A percentile compares a stretch with the other conserved stretches of the same genome.
These are phyloP conservation scores for Stemphylium beticola DNA, from an alignment of 2,329 filamentous ascomycete genomes.

Conservation along the genomic window DNA sequence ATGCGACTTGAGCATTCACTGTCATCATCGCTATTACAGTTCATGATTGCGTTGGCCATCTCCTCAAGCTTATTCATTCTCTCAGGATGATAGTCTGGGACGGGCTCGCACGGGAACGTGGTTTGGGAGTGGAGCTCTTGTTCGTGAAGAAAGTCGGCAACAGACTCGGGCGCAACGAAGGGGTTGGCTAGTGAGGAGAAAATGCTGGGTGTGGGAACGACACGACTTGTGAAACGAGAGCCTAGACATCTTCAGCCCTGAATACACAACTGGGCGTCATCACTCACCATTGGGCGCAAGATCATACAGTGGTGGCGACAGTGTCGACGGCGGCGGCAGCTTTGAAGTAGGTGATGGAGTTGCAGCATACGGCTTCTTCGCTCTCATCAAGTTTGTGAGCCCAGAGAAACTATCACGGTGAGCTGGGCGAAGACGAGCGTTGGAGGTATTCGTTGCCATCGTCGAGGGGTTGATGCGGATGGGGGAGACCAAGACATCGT, in stretches of 20 bases:
- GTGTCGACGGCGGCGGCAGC: not conserved
- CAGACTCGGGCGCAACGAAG: conserved; percentile 4
- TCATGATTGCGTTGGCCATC: not conserved
- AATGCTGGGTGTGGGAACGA: not conserved
- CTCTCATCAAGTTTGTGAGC: conserved; percentile 25
- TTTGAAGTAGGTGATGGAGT: not conserved
- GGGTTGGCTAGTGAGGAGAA: conserved; percentile 12
- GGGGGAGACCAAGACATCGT: not conserved
- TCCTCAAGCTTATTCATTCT: conserved; percentile 7
- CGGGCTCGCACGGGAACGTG: not conserved
- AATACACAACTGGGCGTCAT: not conserved
- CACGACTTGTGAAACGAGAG: conserved; percentile 5
- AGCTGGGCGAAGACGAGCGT: not conserved
- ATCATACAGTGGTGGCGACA: not conserved
- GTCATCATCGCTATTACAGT: conserved; percentile 1
- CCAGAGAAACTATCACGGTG: conserved; percentile 26
- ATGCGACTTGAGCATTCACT: not conserved
- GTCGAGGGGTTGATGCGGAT: not conserved
- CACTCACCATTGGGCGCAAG: conserved; percentile 2
- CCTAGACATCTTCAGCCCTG: conserved; percentile 6
- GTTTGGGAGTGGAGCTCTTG: conserved; percentile 1
- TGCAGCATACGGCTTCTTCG: conserved; percentile 22
- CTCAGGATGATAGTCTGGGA: not conserved
- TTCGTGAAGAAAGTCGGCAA: conserved; percentile 12
- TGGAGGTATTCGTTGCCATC: not conserved